Evolutionary conservation across 2,329 filamentous ascomycete genomes (phyloP).

Genomic region (Bipolaris bicolor): DNA sequence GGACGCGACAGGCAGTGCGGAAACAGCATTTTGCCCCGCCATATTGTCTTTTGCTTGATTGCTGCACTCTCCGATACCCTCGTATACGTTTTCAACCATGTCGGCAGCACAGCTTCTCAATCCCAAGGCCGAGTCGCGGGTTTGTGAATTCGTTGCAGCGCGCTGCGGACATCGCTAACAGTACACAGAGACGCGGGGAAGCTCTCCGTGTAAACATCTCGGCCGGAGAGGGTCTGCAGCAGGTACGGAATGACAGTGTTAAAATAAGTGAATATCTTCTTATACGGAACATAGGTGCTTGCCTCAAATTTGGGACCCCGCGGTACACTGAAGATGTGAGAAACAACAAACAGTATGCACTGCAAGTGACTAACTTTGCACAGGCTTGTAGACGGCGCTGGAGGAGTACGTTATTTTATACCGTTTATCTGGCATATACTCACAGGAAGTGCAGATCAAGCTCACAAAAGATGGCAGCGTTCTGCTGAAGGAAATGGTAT

Average conservation of each 20-base stretch:
- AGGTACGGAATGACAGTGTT: constrained; percentile 35
- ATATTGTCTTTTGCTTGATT: constrained; percentile 26
- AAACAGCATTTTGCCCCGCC: constrained; percentile 35
- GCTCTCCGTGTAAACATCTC: constrained; percentile 96
- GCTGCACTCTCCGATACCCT: constrained; percentile 29
- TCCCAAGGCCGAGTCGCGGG: constrained; percentile 97
- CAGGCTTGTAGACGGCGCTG: constrained; percentile 68
- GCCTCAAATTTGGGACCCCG: constrained; percentile 94
- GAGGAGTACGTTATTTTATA: constrained; percentile 54
- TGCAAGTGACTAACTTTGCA: constrained; percentile 35
- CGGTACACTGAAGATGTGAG: constrained; percentile 96
- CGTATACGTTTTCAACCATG: constrained; percentile 62
- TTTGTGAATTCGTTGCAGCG: constrained; percentile 57
- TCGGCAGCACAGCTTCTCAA: constrained; percentile 98
- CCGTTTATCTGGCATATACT: constrained; percentile 18
- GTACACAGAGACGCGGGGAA: constrained; percentile 85
- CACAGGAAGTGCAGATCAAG: constrained; percentile 73
- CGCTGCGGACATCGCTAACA: constrained; percentile 51
- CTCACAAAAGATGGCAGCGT: constrained; percentile 99
- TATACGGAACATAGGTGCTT: constrained; percentile 72
- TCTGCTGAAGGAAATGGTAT: constrained; percentile 68
- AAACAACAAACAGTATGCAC: constrained; percentile 55
- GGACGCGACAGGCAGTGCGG: constrained; percentile 36
- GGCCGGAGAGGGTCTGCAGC: constrained; percentile 80
- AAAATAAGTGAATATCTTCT: not conserved